These are phyloP conservation scores for Acanthamoeba castellanii DNA, from an alignment of 208 protist species.

Conservation along the genomic window DNA sequence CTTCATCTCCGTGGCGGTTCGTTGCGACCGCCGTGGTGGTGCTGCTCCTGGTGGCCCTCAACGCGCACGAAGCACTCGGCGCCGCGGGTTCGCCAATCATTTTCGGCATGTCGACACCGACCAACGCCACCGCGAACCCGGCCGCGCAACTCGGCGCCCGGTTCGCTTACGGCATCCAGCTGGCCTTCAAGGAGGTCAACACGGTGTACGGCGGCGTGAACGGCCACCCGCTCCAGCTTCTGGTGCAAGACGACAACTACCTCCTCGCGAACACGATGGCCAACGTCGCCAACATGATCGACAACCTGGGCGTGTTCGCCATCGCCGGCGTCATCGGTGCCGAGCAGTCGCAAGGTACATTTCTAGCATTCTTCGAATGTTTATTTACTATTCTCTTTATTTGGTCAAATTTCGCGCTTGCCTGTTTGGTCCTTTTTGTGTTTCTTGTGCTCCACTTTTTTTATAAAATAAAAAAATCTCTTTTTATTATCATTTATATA, in stretches of 20 bases:
- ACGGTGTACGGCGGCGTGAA: background rate
- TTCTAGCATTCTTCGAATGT: background rate
- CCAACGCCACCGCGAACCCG: background rate
- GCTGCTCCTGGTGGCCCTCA: background rate
- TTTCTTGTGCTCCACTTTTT: background rate
- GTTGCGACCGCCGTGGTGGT: background rate
- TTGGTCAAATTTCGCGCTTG: background rate
- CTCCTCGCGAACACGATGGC: background rate
- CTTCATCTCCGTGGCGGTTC: background rate
- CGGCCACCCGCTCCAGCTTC: background rate
- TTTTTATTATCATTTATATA: background rate
- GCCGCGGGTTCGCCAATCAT: background rate
- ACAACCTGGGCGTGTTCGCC: background rate
- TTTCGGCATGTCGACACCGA: conserved; percentile 26
- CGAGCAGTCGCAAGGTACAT: conserved; percentile 8
- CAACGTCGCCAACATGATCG: background rate
- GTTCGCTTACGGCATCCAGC: background rate
- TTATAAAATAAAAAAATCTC: background rate
- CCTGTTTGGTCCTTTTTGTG: background rate
- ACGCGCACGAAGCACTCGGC: background rate
- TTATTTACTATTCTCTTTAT: background rate
- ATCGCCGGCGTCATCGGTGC: conserved; percentile 39
- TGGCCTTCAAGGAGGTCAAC: conserved; percentile 30
- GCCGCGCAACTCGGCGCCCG: background rate
- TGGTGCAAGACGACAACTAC: conserved; percentile 14